Base-by-base conservation (phyloP, 2,329 filamentous ascomycete genomes). In the Aspergillus versicolor region DNA sequence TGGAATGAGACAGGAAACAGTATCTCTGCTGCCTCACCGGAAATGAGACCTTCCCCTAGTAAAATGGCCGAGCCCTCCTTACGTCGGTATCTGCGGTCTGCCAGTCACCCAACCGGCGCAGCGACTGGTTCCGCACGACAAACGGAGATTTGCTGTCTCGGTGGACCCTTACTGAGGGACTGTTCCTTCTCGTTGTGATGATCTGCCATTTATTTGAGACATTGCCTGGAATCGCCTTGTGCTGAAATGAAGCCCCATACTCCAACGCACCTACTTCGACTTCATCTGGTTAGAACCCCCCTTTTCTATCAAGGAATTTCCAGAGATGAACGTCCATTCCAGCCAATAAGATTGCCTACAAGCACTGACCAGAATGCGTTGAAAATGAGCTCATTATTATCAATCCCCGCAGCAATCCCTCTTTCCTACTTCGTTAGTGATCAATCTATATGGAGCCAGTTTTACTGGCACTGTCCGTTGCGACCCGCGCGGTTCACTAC, bases 401-500 rank as follows among this genome's bases (percentile, higher is more conserved):
- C 32, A 37, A 30, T 38, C n/a, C 40, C 32, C 32, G 30, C 41
- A 40, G 19, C 47, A 32, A n/a, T 24, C 42, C 37, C 38, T 44
- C 55, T 21, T 52, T 57, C 55, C 49, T 38, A 40, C 19, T 48
- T 19, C 21, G 53, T 50, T 48, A 49, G 44, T 50, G 27, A 15
- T 43, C 38, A 34, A 47, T 34, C 45, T 21, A 42, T 42, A 19
- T 21, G 22, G 30, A 30, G 43, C 5, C 11, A 3, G 30, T 30
- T 30, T 30, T 30, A 8, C 22, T 45, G 43, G 19, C 22, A 45
- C 45, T 52, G 45, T 53, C 58, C 56, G 58, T 54, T 38, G 48
- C 32, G 54, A 48, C 56, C 57, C 59, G 59, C 55, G 54, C 59
- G 60, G 61, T 57, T 38, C 46, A 50, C 21, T 27, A 57, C 61